Evolutionary conservation across 768 basidiomycete species (phyloP).

Genomic region (Boletus sensibilis): DNA sequence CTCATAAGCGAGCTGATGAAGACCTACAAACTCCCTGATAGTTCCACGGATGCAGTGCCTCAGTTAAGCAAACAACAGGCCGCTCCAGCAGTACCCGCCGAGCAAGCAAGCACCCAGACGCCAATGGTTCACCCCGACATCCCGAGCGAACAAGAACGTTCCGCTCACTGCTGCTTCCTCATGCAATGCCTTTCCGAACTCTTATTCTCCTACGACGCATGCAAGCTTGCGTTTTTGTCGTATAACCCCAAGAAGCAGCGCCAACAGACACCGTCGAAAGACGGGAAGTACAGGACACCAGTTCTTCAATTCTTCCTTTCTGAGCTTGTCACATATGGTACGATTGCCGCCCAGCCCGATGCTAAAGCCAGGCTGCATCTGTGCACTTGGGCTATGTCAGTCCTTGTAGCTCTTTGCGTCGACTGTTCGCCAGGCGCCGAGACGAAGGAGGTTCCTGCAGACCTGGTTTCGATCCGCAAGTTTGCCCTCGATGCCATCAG

Average conservation of each 20-base stretch:
- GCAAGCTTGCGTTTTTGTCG: slow-evolving; percentile 85
- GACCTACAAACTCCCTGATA: slow-evolving; percentile 50
- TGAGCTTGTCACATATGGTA: slow-evolving; percentile 78
- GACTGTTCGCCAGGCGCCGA: slow-evolving; percentile 69
- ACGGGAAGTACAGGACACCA: slow-evolving; percentile 60
- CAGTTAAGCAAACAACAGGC: slow-evolving; percentile 18
- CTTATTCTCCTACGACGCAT: slow-evolving; percentile 87
- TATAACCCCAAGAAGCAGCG: slow-evolving; percentile 64
- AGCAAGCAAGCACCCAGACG: slow-evolving; percentile 18
- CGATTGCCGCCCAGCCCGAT: slow-evolving; percentile 62
- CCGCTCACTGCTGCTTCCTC: slow-evolving; percentile 72
- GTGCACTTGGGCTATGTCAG: slow-evolving; percentile 86
- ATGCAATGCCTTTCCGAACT: slow-evolving; percentile 93
- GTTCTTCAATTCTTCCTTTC: slow-evolving; percentile 80
- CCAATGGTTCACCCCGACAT: slow-evolving; percentile 12
- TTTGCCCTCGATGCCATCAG: slow-evolving; percentile 87
- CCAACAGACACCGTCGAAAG: slow-evolving; percentile 60
- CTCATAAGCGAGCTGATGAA: slow-evolving; percentile 70
- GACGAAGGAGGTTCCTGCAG: slow-evolving; percentile 71
- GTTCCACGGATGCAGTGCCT: slow-evolving; percentile 17
- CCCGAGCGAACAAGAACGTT: slow-evolving; percentile 28
- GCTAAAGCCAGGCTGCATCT: slow-evolving; percentile 56
- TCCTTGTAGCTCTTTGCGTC: slow-evolving; percentile 90
- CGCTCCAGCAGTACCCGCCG: slow-evolving; percentile 2
- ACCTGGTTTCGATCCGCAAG: slow-evolving; percentile 88